Base-by-base conservation (phyloP, 2,329 filamentous ascomycete genomes). In the Drechslerella coelobrocha region DNA sequence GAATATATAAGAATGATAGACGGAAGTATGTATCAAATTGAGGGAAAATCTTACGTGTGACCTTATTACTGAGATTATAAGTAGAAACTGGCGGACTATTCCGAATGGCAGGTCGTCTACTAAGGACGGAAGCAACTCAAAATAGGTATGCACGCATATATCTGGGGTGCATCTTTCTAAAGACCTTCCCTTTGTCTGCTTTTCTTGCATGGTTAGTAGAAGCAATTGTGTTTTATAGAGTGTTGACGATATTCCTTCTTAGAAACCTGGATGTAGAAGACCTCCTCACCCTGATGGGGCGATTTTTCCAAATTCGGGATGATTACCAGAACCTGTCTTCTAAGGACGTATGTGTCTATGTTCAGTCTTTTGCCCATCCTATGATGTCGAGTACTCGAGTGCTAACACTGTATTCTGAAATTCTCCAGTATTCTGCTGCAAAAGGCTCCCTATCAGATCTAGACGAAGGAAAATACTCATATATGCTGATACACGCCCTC, bases 1-100 rank as follows among this genome's bases (percentile, higher is more conserved):
- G 45, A 61, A 52, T 61, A 61, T 23, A 61, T 61, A 29, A 27
- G 26, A 29, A 61, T 61, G 57, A 45, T 61, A 10, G 57, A 53
- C 23, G 57, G 57, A 9, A 61, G 47, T 50, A 50, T 8, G 47
- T 26, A 7, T 50, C 41, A 10, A 9, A 10, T 17, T n/a, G n/a
- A n/a, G n/a, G n/a, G n/a, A n/a, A n/a, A n/a, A n/a, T n/a, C n/a
- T n/a, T n/a, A n/a, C n/a, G n/a, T n/a, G n/a, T n/a, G n/a, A n/a
- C n/a, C n/a, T n/a, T n/a, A n/a, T n/a, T n/a, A n/a, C n/a, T n/a
- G n/a, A n/a, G n/a, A n/a, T n/a, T n/a, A n/a, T n/a, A n/a, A n/a
- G n/a, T 47, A 9, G 7, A 50, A 39, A 60, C 41, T 2, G 39
- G 53, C 12, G 53, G 53, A 5, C 6, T 56, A 45, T 56, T 56